A percentile compares a stretch with the other conserved stretches of the same genome.
Conservation (phyloP, 768 basidiomycete genomes). For the Amanita rubescens region DNA sequence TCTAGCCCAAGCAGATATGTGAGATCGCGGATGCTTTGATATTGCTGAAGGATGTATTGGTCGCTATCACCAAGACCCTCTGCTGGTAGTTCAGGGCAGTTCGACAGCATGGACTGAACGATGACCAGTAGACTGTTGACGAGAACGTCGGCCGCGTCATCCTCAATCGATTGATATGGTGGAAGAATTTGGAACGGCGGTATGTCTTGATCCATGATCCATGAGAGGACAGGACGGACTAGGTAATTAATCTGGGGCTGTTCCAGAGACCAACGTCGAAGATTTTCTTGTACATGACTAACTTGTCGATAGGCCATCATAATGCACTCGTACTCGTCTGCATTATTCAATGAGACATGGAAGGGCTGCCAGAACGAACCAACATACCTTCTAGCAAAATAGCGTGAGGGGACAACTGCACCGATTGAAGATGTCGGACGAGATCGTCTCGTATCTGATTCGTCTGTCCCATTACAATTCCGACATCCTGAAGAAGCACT, state of each 20-base stretch:
- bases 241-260: constrained; percentile 25
- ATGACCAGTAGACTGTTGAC: constrained; percentile 60
- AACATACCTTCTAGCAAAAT: constrained; percentile 31
- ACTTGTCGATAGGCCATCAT: constrained; percentile 20
- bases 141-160: constrained; percentile 31
- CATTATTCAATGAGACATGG: background rate
- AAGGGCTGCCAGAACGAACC: background rate
- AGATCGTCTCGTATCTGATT: constrained; percentile 19
- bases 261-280: constrained; percentile 20
- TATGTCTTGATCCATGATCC: constrained; percentile 22
- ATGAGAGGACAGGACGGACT: constrained; percentile 23
- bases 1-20: constrained; percentile 43
- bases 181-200: constrained; percentile 8
- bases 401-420: constrained; percentile 20
- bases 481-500: constrained; percentile 14
- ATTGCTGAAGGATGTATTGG: constrained; percentile 45
- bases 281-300: constrained; percentile 8
- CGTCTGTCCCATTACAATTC: constrained; percentile 17
- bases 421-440: constrained; percentile 10
- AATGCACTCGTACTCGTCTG: constrained; percentile 31
- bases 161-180: constrained; percentile 8
- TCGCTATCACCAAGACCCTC: constrained; percentile 29
- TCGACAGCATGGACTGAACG: constrained; percentile 51
- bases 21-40: constrained; percentile 34
- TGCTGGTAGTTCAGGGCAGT: constrained; percentile 22